Conservation (phyloP, 164 flowering plant genomes). For the Vitis rotundifolia region DNA sequence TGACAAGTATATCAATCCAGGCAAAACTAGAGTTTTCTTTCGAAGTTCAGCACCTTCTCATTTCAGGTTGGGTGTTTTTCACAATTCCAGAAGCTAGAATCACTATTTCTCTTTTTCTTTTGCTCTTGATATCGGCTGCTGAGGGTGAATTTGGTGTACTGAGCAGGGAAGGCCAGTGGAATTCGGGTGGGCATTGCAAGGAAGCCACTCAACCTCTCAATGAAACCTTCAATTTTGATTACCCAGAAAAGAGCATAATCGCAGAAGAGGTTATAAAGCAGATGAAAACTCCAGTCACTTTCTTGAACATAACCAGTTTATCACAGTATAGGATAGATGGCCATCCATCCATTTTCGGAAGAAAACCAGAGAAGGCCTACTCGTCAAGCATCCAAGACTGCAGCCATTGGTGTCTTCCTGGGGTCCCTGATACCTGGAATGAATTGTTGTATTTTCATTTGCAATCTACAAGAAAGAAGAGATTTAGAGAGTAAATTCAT, state of each 20-base stretch:
- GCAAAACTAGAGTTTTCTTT: slow-evolving; percentile 79
- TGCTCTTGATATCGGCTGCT: not conserved
- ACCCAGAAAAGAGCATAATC: slow-evolving; percentile 61
- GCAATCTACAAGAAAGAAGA: slow-evolving; percentile 23
- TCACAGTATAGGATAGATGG: slow-evolving; percentile 83
- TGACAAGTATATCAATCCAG: slow-evolving; percentile 56
- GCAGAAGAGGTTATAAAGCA: slow-evolving; percentile 60
- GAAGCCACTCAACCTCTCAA: slow-evolving; percentile 68
- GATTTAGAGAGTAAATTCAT: slow-evolving; percentile 1
- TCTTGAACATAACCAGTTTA: slow-evolving; percentile 68
- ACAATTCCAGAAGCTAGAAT: not conserved
- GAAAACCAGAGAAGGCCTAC: slow-evolving; percentile 31
- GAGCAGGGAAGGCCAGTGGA: slow-evolving; percentile 87
- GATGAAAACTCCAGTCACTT: slow-evolving; percentile 76
- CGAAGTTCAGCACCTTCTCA: slow-evolving; percentile 85
- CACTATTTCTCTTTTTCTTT: not conserved
- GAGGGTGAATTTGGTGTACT: slow-evolving; percentile 5
- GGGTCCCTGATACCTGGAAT: slow-evolving; percentile 96
- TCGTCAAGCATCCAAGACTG: slow-evolving; percentile 68
- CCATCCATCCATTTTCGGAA: slow-evolving; percentile 89
- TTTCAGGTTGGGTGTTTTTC: slow-evolving; percentile 58
- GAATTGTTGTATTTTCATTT: slow-evolving; percentile 73
- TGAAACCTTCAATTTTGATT: slow-evolving; percentile 24
- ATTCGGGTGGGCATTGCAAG: slow-evolving; percentile 82
- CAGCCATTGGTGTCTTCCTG: slow-evolving; percentile 99